Conservation (phyloP, 495 filamentous ascomycete genomes). For the Evernia prunastri region DNA sequence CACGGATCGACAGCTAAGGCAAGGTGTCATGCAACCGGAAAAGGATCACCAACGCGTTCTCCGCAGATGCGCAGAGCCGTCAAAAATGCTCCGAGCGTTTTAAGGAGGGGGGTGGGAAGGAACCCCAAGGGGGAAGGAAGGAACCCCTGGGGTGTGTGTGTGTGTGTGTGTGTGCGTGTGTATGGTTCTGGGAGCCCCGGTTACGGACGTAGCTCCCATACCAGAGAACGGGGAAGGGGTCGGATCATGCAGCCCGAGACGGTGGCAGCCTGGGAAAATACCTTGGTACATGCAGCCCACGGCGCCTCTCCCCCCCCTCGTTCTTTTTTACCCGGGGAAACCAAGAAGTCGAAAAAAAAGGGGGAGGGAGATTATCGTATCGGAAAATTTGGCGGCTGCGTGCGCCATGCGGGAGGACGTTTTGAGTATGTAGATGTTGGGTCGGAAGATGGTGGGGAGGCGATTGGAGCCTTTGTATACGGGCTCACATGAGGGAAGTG, state of each 20-base stretch:
- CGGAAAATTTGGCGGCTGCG: neutral
- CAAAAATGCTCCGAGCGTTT: neutral
- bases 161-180: no score
- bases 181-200: neutral
- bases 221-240: neutral
- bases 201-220: neutral
- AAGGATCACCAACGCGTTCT: neutral
- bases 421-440: no score
- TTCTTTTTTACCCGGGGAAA: neutral
- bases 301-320: neutral
- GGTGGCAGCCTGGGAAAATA: neutral
- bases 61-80: neutral
- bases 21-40: neutral
- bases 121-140: no score
- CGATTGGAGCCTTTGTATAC: no score
- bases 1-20: neutral
- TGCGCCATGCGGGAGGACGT: neutral
- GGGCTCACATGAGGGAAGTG: neutral
- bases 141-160: no score
- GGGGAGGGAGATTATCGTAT: constrained; percentile 1
- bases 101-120: no score
- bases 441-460: neutral
- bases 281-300: neutral
- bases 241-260: neutral
- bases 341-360: no score